A percentile compares a stretch with the other conserved stretches of the same genome.
Conservation (phyloP, 2,329 filamentous ascomycete species). For the Elsinoe fawcettii region DNA sequence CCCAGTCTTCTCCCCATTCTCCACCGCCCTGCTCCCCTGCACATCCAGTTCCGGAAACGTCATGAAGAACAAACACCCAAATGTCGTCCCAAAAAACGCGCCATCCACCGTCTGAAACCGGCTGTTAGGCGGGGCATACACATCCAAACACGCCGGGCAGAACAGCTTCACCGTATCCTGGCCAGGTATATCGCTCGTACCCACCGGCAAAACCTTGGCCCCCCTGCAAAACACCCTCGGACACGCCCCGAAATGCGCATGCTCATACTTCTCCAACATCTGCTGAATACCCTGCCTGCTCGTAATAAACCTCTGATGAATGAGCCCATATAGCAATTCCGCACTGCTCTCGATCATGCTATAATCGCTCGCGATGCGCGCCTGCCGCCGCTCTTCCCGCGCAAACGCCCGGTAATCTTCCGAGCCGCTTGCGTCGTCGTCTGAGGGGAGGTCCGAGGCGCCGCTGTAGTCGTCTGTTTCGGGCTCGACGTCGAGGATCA, state of each 20-base stretch:
- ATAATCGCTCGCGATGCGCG: constrained; percentile 82
- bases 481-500: constrained; percentile 97
- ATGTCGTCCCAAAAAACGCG: constrained; percentile 96
- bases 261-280: constrained; percentile 98
- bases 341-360: constrained; percentile 95
- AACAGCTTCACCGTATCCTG: constrained; percentile 98
- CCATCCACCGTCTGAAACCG: constrained; percentile 96
- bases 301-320: constrained; percentile 97
- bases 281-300: constrained; percentile 93
- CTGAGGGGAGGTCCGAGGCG: constrained; percentile 60
- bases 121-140: constrained; percentile 95
- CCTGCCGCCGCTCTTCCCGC: constrained; percentile 60
- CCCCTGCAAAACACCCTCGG: constrained; percentile 90
- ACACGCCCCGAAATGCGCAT: constrained; percentile 91
- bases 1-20: not conserved
- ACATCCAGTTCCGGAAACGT: constrained; percentile 96
- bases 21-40: constrained; percentile 30
- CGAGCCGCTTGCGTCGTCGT: constrained; percentile 44
- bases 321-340: constrained; percentile 96
- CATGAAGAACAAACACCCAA: constrained; percentile 94
- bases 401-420: constrained; percentile 37
- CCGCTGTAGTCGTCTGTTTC: constrained; percentile 60
- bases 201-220: constrained; percentile 84
- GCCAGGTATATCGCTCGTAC: constrained; percentile 86
- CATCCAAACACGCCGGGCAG: constrained; percentile 91